A percentile compares a stretch with the other conserved stretches of the same genome.
These are phyloP conservation scores for Pseudogymnoascus sp. DNA, from an alignment of 2,329 filamentous ascomycete genomes.

Conservation along the genomic window DNA sequence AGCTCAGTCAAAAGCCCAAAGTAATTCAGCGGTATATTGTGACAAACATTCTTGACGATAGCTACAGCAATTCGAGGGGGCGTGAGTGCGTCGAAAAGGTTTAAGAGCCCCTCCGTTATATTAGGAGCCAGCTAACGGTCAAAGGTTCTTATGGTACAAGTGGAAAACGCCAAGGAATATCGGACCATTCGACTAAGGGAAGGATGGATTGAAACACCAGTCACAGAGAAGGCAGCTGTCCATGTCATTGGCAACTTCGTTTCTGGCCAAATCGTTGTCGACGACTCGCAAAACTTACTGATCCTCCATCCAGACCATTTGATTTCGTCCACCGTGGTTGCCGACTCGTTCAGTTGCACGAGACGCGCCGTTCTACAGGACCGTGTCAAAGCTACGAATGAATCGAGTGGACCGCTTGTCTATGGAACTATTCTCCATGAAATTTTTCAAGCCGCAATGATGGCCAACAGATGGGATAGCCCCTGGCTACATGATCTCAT, in stretches of 20 bases:
- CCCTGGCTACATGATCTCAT: constrained; percentile 59
- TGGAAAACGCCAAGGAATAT: constrained; percentile 59
- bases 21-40: constrained; percentile 83
- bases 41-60: constrained; percentile 60
- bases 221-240: constrained; percentile 65
- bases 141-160: constrained; percentile 73
- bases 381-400: constrained; percentile 82
- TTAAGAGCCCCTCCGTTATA: not conserved
- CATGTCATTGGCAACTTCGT: constrained; percentile 80
- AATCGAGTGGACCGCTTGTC: constrained; percentile 69
- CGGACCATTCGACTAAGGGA: constrained; percentile 70
- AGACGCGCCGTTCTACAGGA: constrained; percentile 90
- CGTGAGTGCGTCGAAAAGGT: constrained; percentile 61
- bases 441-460: constrained; percentile 84
- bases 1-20: constrained; percentile 59
- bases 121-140: constrained; percentile 5
- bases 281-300: constrained; percentile 74
- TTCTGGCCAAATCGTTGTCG: constrained; percentile 66
- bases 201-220: constrained; percentile 78
- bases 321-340: constrained; percentile 87
- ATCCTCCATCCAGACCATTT: constrained; percentile 93
- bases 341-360: constrained; percentile 90
- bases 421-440: constrained; percentile 94
- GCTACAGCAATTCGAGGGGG: constrained; percentile 57
- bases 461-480: constrained; percentile 72